These are phyloP conservation scores for Dothidotthia symphoricarpi DNA, from an alignment of 2,329 filamentous ascomycete genomes.

Conservation along the genomic window DNA sequence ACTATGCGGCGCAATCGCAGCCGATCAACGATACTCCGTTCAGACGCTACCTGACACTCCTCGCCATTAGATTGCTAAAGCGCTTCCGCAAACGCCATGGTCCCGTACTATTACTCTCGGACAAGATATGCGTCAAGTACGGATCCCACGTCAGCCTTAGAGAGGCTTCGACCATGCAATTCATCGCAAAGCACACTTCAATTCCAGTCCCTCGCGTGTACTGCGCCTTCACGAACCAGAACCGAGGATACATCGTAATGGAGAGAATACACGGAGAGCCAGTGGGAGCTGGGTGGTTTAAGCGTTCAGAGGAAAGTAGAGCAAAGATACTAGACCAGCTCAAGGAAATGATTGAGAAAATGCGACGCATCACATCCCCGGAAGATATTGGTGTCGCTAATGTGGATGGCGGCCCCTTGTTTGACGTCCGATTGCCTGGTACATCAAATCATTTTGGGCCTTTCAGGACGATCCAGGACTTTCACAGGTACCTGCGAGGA, in stretches of 20 bases:
- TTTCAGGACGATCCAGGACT: slow-evolving; percentile 37
- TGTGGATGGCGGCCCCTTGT: slow-evolving; percentile 19
- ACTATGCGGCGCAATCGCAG: neutral
- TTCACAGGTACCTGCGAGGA: slow-evolving; percentile 40
- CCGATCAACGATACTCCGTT: slow-evolving; percentile 3
- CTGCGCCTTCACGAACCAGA: slow-evolving; percentile 45
- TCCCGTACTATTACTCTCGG: slow-evolving; percentile 2
- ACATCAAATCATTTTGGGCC: slow-evolving; percentile 29
- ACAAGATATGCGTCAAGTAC: slow-evolving; percentile 6
- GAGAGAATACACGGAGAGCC: slow-evolving; percentile 34
- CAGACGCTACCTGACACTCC: slow-evolving; percentile 6
- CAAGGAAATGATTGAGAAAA: slow-evolving; percentile 17
- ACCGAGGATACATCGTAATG: slow-evolving; percentile 51
- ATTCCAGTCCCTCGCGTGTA: slow-evolving; percentile 50
- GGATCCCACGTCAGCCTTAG: neutral
- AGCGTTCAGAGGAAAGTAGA: slow-evolving; percentile 11
- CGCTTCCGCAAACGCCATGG: slow-evolving; percentile 5
- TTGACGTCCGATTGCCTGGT: slow-evolving; percentile 26
- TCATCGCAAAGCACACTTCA: slow-evolving; percentile 43
- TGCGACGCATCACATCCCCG: slow-evolving; percentile 13
- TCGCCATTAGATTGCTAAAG: slow-evolving; percentile 7
- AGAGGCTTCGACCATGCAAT: slow-evolving; percentile 39
- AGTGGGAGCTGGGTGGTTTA: slow-evolving; percentile 18
- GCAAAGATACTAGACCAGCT: slow-evolving; percentile 14
- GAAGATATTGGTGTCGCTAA: slow-evolving; percentile 13